Percentiles rank a stretch among this genome's conserved stretches.
Evolutionary conservation across 345 rosid species (phyloP).

Genomic region (Salix arbutifolia): DNA sequence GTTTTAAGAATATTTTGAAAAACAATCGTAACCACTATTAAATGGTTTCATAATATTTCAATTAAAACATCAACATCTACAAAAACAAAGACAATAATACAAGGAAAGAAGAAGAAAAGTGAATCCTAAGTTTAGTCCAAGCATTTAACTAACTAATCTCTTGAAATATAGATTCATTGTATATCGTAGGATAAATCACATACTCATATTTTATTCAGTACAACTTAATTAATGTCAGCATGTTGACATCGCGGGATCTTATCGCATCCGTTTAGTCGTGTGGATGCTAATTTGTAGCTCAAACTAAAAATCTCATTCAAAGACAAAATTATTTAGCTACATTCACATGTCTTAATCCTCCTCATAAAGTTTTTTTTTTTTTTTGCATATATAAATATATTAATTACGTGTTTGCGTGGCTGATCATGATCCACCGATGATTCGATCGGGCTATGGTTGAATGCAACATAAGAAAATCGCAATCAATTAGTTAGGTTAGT

Average conservation of each 20-base stretch:
- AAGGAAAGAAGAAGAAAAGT: not conserved
- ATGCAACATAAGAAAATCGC: conserved; percentile 1
- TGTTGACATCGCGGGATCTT: not conserved
- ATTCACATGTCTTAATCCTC: not conserved
- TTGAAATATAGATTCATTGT: not conserved
- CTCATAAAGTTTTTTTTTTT: not conserved
- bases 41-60: not conserved
- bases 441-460: not conserved
- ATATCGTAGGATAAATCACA: not conserved
- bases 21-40: no score
- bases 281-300: not conserved
- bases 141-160: not conserved
- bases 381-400: not conserved
- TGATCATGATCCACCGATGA: not conserved
- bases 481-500: not conserved
- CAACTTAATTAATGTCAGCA: not conserved
- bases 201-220: not conserved
- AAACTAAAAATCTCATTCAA: not conserved
- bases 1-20: no score
- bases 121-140: not conserved
- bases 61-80: not conserved
- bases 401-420: not conserved
- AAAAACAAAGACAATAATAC: not conserved
- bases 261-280: not conserved
- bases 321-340: not conserved